Evolutionary conservation across 1,284 basidiomycete species (phyloP).

Genomic region (Rhizoctonia solani): DNA sequence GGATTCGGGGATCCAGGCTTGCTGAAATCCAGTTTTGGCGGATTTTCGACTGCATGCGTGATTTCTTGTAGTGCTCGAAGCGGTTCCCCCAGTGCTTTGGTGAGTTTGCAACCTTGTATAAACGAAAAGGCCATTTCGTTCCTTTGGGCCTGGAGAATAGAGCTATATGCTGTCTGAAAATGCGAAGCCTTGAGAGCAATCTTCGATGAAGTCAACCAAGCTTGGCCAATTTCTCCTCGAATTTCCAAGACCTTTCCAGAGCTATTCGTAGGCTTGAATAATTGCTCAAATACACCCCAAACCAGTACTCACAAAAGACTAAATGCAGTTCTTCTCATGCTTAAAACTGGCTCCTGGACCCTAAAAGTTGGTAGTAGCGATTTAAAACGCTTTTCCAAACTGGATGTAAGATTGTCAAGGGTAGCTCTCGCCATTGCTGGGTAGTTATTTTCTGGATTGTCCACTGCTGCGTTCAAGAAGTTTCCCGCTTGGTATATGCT

Average conservation of each 20-base stretch:
- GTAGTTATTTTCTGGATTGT: background rate
- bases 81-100: conserved; percentile 79
- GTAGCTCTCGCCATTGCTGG: background rate
- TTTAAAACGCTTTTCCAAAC: conserved; percentile 43
- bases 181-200: conserved; percentile 95
- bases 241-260: conserved; percentile 43
- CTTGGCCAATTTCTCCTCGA: conserved; percentile 69
- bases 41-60: conserved; percentile 63
- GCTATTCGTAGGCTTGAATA: conserved; percentile 16
- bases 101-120: conserved; percentile 88
- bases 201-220: conserved; percentile 93
- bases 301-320: conserved; percentile 61
- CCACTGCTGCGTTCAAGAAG: background rate
- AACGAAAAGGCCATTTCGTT: conserved; percentile 79
- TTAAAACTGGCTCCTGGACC: conserved; percentile 88
- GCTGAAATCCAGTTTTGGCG: conserved; percentile 56
- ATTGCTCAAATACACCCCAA: background rate
- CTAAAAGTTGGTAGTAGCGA: conserved; percentile 89
- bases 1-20: conserved; percentile 54
- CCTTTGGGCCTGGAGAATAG: conserved; percentile 88
- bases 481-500: conserved; percentile 62
- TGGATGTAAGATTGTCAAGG: conserved; percentile 10
- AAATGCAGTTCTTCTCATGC: conserved; percentile 87
- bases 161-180: conserved; percentile 96
- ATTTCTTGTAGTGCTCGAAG: conserved; percentile 89